Percentiles rank a stretch among this genome's conserved stretches.
These are phyloP conservation scores for Cladosporium sp. DNA, from an alignment of 2,329 filamentous ascomycete genomes.

Conservation along the genomic window DNA sequence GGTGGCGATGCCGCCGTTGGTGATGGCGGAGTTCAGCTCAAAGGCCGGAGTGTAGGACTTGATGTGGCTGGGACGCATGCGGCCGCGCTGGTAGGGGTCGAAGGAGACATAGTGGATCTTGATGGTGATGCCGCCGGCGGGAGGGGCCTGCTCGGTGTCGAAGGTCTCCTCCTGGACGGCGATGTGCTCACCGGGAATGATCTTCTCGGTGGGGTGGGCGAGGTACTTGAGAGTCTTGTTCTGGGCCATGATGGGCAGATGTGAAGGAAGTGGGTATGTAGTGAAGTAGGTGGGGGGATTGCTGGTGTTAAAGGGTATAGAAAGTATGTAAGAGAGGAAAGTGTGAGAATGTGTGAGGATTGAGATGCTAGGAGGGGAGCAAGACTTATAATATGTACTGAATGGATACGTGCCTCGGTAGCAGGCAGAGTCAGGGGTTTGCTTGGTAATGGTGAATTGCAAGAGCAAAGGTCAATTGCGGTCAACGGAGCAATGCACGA, in stretches of 20 bases:
- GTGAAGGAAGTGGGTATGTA: not conserved
- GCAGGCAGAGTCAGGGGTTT: slow-evolving; percentile 1
- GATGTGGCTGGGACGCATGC: slow-evolving; percentile 62
- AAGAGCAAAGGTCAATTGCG: not conserved
- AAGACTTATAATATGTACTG: slow-evolving; percentile 3
- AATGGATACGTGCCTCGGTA: not conserved
- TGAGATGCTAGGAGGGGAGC: not conserved
- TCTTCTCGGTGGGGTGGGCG: slow-evolving; percentile 60
- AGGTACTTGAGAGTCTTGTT: slow-evolving; percentile 79
- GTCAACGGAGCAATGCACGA: slow-evolving; percentile 10
- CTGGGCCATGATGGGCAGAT: slow-evolving; percentile 43
- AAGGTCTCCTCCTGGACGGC: slow-evolving; percentile 62
- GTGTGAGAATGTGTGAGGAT: not conserved
- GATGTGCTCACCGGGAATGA: slow-evolving; percentile 68
- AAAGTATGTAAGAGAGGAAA: not conserved
- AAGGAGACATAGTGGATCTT: slow-evolving; percentile 71
- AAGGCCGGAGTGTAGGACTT: slow-evolving; percentile 68
- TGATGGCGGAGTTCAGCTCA: slow-evolving; percentile 58
- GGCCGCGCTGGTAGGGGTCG: slow-evolving; percentile 80
- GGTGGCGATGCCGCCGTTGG: slow-evolving; percentile 60
- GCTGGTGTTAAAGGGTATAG: slow-evolving; percentile 1
- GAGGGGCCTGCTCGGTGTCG: slow-evolving; percentile 59
- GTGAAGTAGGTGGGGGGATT: not conserved
- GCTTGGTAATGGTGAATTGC: slow-evolving; percentile 4
- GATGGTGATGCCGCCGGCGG: slow-evolving; percentile 63